Evolutionary conservation across 2,329 filamentous ascomycete genomes (phyloP).

Genomic region (Peltaster fructicola): DNA sequence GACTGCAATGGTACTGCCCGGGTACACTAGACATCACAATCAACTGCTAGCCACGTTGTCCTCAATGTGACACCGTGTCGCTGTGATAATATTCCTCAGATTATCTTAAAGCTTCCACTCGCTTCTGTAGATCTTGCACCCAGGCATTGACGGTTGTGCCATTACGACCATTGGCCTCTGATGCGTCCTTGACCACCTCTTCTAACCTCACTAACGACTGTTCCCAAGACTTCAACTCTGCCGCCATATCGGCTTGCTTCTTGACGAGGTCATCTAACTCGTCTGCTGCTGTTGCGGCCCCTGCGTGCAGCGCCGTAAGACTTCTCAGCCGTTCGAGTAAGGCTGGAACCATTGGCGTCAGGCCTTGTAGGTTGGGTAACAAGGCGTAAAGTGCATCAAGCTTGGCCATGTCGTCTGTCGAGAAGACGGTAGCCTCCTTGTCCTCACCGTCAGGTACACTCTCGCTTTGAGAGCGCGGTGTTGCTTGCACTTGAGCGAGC

Average conservation of each 20-base stretch:
- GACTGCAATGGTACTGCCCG: too few species aligned
- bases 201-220: slow-evolving; percentile 68
- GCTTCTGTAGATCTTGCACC: slow-evolving; percentile 72
- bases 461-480: slow-evolving; percentile 1
- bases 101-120: slow-evolving; percentile 44
- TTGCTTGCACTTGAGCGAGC: slow-evolving; percentile 38
- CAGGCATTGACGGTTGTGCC: slow-evolving; percentile 71
- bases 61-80: too few species aligned
- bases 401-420: slow-evolving; percentile 58
- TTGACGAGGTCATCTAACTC: slow-evolving; percentile 62
- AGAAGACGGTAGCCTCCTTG: too few species aligned
- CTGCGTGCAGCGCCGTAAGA: slow-evolving; percentile 66
- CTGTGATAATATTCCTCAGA: too few species aligned
- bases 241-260: slow-evolving; percentile 63
- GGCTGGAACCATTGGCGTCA: slow-evolving; percentile 69
- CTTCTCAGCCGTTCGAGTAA: slow-evolving; percentile 74
- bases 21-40: too few species aligned
- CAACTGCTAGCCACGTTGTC: too few species aligned
- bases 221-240: slow-evolving; percentile 73
- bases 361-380: slow-evolving; percentile 69
- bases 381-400: slow-evolving; percentile 84
- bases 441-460: too few species aligned
- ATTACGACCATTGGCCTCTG: slow-evolving; percentile 56
- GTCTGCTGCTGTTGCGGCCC: slow-evolving; percentile 65
- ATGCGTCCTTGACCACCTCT: slow-evolving; percentile 50